Evolutionary conservation across 2,329 filamentous ascomycete genomes (phyloP).

Genomic region (Talaromyces sp.): DNA sequence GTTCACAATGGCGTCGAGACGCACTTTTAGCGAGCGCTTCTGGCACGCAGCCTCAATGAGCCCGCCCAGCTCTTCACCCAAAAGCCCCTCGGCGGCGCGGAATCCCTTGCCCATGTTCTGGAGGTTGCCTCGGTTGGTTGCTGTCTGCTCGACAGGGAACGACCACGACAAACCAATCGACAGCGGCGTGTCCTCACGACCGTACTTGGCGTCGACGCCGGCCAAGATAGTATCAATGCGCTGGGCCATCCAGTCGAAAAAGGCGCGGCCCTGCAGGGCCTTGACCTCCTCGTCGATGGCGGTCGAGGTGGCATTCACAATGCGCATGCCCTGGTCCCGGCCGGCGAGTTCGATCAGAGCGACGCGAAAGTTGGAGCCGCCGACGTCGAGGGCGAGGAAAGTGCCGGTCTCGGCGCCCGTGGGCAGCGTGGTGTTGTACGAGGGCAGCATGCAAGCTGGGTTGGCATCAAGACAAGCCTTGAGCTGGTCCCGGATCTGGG

Average conservation of each 20-base stretch:
- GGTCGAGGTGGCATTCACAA: constrained; percentile 50
- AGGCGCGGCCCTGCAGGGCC: constrained; percentile 49
- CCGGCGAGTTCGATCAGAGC: constrained; percentile 55
- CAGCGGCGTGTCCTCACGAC: constrained; percentile 35
- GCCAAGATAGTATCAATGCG: constrained; percentile 52
- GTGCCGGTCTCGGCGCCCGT: constrained; percentile 56
- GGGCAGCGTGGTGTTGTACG: constrained; percentile 58
- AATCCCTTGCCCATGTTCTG: constrained; percentile 64
- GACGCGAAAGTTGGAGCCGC: constrained; percentile 62
- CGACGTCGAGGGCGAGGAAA: constrained; percentile 59
- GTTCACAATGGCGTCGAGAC: constrained; percentile 59
- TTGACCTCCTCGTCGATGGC: constrained; percentile 54
- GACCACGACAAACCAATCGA: constrained; percentile 62
- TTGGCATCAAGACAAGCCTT: constrained; percentile 50
- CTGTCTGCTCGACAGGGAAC: constrained; percentile 62
- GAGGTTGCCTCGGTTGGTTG: constrained; percentile 51
- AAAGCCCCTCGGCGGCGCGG: constrained; percentile 53
- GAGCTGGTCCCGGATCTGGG: constrained; percentile 47
- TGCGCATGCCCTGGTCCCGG: constrained; percentile 46
- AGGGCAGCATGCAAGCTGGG: constrained; percentile 60
- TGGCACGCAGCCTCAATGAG: constrained; percentile 56
- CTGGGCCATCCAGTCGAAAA: constrained; percentile 64
- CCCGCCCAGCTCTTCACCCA: constrained; percentile 55
- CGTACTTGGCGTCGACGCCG: constrained; percentile 36
- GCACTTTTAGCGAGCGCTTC: constrained; percentile 50